phyloP scores from a whole-genome alignment of 805 yeast genomes.

The Metahyphopichia silvanorum region DNA sequence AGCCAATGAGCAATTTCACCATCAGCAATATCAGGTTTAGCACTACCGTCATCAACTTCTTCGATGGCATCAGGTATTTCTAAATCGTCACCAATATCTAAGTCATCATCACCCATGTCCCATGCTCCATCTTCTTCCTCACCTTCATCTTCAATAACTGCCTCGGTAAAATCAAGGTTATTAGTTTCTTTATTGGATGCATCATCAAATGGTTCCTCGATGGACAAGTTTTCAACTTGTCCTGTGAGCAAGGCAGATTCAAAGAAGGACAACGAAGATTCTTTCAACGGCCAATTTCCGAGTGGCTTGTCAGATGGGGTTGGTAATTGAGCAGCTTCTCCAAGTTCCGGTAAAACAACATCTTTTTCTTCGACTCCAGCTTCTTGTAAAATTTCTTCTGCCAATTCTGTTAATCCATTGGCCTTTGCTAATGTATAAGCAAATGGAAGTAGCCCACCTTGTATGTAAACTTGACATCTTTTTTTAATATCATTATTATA shows the following conservation, averaged over 20 bases:
- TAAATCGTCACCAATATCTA: conserved; percentile 58
- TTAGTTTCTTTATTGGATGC: conserved; percentile 19
- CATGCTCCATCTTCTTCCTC: conserved; percentile 71
- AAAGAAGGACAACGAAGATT: conserved; percentile 71
- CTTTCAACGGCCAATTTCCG: conserved; percentile 80
- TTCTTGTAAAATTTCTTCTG: conserved; percentile 65
- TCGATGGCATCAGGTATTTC: conserved; percentile 20
- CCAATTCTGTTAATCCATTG: conserved; percentile 74
- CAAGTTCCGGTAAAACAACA: conserved; percentile 58
- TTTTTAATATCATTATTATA: conserved; percentile 72
- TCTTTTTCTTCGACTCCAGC: conserved; percentile 64
- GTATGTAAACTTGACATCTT: conserved; percentile 69
- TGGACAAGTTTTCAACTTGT: conserved; percentile 60
- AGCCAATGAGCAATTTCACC: conserved; percentile 79
- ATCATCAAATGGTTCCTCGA: conserved; percentile 38
- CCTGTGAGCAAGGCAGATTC: conserved; percentile 77
- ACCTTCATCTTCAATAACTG: conserved; percentile 39
- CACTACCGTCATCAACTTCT: conserved; percentile 9
- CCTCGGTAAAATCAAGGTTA: conserved; percentile 30
- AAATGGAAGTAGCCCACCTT: conserved; percentile 79
- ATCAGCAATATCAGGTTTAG: conserved; percentile 34
- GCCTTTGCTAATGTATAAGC: conserved; percentile 93
- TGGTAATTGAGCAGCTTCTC: conserved; percentile 41
- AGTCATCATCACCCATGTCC: conserved; percentile 78
- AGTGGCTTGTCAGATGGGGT: conserved; percentile 44